Conservation (phyloP, 169 alveolate genomes). For the Toxoplasma gondii region DNA sequence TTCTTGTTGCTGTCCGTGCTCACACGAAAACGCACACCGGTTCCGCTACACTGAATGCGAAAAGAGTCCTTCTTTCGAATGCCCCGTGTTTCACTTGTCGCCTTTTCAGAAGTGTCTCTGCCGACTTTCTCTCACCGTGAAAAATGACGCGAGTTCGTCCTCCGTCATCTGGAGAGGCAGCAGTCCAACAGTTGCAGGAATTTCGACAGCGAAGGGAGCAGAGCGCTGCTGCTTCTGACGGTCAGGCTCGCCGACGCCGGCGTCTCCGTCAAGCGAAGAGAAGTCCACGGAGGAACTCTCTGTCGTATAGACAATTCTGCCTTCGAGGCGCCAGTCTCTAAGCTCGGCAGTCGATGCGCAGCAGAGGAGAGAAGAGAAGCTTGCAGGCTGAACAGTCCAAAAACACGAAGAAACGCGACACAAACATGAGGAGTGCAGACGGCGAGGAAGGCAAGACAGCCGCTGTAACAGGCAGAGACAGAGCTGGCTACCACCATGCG, state of each 20-base stretch:
- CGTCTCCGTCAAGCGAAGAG: not conserved
- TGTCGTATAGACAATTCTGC: not conserved
- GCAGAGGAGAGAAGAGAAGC: not conserved
- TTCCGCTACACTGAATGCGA: no score
- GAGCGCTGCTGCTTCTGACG: not conserved
- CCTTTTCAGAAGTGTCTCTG: no score
- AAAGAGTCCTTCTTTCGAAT: no score
- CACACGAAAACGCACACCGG: no score
- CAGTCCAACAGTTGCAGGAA: not conserved
- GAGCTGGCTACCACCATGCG: not conserved
- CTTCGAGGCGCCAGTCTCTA: not conserved
- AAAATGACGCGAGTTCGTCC: not conserved
- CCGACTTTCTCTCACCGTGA: not conserved
- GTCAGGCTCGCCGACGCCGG: not conserved
- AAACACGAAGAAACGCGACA: not conserved
- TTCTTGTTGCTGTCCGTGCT: no score
- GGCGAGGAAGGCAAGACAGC: no score
- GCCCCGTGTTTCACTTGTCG: no score
- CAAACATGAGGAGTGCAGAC: not conserved
- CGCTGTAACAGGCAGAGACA: no score
- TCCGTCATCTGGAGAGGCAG: not conserved
- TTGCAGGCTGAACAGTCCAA: not conserved
- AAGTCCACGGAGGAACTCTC: not conserved
- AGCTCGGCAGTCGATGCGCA: slow-evolving; percentile 6
- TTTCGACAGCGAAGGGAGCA: not conserved